Conservation (phyloP, 108 stramenopile genomes). For the Bacterosira constricta region DNA sequence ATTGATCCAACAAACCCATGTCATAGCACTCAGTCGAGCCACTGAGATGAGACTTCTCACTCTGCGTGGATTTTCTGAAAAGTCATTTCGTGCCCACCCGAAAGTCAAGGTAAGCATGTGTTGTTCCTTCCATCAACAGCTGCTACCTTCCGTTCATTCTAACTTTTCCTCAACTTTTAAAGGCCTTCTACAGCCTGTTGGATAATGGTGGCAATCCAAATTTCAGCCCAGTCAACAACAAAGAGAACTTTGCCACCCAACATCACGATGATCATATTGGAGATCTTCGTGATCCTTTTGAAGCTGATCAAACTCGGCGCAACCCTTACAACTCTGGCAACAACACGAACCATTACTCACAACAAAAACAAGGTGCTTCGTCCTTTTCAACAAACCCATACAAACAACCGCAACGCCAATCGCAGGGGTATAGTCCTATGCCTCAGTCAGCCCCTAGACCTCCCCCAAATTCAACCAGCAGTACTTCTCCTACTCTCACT, state of each 20-base stretch:
- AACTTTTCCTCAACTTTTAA: neutral
- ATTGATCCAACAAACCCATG: too few relatives aligned
- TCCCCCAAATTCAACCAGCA: neutral
- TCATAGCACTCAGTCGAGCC: slow-evolving; percentile 84
- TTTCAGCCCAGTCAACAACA: neutral
- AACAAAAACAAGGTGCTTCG: neutral
- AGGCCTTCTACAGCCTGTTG: slow-evolving; percentile 22
- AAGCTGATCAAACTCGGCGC: neutral
- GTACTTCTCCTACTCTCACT: slow-evolving; percentile 31
- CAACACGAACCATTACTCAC: neutral
- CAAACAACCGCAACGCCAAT: neutral
- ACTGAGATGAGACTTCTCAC: slow-evolving; percentile 58
- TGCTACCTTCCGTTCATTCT: neutral
- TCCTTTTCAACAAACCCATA: slow-evolving; percentile 17
- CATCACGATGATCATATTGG: neutral
- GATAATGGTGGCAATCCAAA: neutral
- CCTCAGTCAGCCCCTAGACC: neutral
- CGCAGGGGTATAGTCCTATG: neutral
- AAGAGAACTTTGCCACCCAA: slow-evolving; percentile 17
- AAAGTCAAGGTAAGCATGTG: slow-evolving; percentile 36
- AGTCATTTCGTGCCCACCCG: slow-evolving; percentile 57
- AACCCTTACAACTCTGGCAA: neutral
- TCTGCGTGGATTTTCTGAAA: slow-evolving; percentile 59
- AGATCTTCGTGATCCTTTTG: slow-evolving; percentile 8
- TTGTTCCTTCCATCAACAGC: neutral